A percentile compares a stretch with the other conserved stretches of the same genome.
phyloP scores from a whole-genome alignment of 192 early-diverging fungal species.

The Coemansia sp. region DNA sequence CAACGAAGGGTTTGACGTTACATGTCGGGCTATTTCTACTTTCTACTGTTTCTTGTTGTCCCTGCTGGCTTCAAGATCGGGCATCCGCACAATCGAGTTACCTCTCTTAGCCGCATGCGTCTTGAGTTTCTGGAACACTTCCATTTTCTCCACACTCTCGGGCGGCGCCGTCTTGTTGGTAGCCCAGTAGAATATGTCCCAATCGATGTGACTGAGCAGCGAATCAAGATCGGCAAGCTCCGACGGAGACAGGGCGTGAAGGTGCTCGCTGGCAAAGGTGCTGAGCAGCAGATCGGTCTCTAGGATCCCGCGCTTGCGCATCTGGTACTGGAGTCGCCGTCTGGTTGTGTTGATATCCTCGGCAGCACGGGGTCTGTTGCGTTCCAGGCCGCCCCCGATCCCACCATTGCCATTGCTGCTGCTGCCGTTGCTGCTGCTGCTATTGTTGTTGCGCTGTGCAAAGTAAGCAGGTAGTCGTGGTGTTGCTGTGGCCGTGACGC shows the following conservation, averaged over 20 bases:
- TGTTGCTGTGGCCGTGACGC: neutral
- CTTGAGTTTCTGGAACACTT: constrained; percentile 63
- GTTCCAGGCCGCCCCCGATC: constrained; percentile 20
- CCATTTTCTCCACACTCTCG: constrained; percentile 50
- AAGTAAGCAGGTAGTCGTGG: neutral
- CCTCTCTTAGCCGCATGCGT: constrained; percentile 80
- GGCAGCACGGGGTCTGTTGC: constrained; percentile 47
- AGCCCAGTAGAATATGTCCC: constrained; percentile 97
- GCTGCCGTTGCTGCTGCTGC: neutral
- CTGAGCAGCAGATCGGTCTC: constrained; percentile 90
- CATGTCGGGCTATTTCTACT: too few relatives aligned
- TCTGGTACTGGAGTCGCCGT: constrained; percentile 79
- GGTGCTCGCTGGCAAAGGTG: constrained; percentile 76
- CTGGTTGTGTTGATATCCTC: constrained; percentile 74
- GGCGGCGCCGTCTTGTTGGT: constrained; percentile 67
- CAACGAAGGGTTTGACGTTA: too few relatives aligned
- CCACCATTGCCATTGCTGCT: neutral
- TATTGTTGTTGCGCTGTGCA: neutral
- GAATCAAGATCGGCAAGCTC: constrained; percentile 77
- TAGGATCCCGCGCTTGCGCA: constrained; percentile 92
- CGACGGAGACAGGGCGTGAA: constrained; percentile 54
- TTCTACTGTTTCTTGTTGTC: neutral
- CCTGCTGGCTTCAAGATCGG: constrained; percentile 55
- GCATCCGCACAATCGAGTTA: constrained; percentile 79
- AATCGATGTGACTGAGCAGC: constrained; percentile 86